Evolutionary conservation across 768 basidiomycete genomes (phyloP).

Genomic region (Leccinellum luteum): DNA sequence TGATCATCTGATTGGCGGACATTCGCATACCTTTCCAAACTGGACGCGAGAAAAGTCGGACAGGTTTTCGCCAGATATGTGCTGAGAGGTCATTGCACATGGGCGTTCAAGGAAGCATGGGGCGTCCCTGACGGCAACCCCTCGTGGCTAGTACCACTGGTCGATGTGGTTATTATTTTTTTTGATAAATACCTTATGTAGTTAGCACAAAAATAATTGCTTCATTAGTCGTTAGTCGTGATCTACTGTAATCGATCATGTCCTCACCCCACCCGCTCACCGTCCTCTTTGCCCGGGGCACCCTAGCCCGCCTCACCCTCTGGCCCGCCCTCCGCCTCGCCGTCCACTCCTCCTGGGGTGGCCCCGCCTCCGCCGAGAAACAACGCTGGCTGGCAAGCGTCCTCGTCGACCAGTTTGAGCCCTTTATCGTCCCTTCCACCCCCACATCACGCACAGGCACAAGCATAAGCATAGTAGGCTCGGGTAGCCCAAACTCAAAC

Average conservation of each 20-base stretch:
- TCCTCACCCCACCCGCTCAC: constrained; percentile 42
- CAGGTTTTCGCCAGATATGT: background rate
- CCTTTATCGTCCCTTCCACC: constrained; percentile 34
- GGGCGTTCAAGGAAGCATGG: background rate
- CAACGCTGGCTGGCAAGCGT: constrained; percentile 82
- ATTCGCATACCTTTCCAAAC: constrained; percentile 18
- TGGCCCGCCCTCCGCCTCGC: constrained; percentile 90
- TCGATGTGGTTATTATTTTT: too few relatives aligned
- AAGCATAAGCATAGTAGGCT: background rate
- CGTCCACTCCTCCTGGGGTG: constrained; percentile 85
- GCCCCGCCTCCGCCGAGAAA: constrained; percentile 67
- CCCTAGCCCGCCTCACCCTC: constrained; percentile 73
- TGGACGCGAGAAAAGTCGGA: constrained; percentile 18
- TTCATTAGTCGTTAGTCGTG: too few relatives aligned
- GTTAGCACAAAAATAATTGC: too few relatives aligned
- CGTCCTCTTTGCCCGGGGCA: constrained; percentile 82
- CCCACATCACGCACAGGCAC: background rate
- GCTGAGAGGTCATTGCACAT: constrained; percentile 7
- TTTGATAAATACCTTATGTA: too few relatives aligned
- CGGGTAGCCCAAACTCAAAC: background rate
- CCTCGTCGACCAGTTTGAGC: constrained; percentile 77
- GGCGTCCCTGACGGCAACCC: constrained; percentile 16
- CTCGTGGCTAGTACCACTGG: too few relatives aligned
- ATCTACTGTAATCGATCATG: too few relatives aligned
- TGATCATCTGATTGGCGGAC: background rate